Evolutionary conservation across 2,329 filamentous ascomycete genomes (phyloP), one percentile per base, ranked within the genome.

Genomic region (Apiospora malaysiana): DNA sequence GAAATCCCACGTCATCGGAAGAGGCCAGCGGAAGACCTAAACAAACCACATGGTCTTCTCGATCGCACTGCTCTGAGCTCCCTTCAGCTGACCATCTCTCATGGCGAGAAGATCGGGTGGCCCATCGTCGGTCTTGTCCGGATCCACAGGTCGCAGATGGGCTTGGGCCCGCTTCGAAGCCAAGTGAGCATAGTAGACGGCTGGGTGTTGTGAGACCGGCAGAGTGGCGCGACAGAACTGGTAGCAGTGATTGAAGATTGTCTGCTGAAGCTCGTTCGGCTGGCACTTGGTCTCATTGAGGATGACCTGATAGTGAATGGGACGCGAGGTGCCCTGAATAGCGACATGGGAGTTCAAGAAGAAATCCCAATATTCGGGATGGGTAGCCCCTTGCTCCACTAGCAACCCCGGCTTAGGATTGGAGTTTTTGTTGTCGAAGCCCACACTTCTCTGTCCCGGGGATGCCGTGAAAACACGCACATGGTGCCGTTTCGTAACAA

Each of bases 181-280:
- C 73, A 99, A 83, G 81, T 99, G 96, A 0, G 97, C 94, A 76
- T 99, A 99, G 86, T 99, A 99, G 0, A 98, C 92, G 0, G 96
- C 94, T 0, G 96, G 96, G 75, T 91, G 93, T 0, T 96, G 82
- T 0, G 95, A 98, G 0, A 99, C 95, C 0, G 96, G 94, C 0
- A 95, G 98, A 0, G 95, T 98, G 0, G 95, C 95, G 21, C 96
- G 90, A 70, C 93, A 91, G 78, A 97, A 99, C 70, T 97, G 94
- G 81, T 97, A 99, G 65, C 92, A 97, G 73, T 98, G 94, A 75
- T 97, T 92, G 77, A 98, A 98, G 32, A 98, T 92, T 88, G 98
- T 92, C 71, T 91, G 91, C 77, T 97, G 93, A 0, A 99, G 85
- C 2, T 91, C 87, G 59, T 93, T 90, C 0, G 91, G 86, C 0